Percentiles rank a stretch among this genome's conserved stretches.
Evolutionary conservation across 2,329 filamentous ascomycete genomes (phyloP).

Genomic region (Phyllosticta capitalensis): DNA sequence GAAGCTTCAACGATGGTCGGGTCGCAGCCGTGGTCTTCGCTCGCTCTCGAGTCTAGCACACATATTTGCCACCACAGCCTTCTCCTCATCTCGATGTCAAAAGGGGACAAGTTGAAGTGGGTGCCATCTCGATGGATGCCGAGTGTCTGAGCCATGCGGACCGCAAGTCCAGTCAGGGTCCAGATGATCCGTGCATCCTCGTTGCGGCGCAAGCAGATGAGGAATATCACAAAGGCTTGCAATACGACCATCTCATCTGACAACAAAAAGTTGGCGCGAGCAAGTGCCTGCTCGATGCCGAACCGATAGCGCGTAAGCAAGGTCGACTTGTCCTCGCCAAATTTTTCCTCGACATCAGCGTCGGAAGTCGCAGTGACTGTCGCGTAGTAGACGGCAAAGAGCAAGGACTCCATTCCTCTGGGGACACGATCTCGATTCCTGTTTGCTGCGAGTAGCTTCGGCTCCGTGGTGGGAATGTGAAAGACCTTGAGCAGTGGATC

Average conservation of each 20-base stretch:
- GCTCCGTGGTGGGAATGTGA: conserved; percentile 58
- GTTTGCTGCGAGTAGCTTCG: conserved; percentile 51
- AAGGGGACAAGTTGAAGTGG: conserved; percentile 47
- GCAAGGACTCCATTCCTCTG: conserved; percentile 47
- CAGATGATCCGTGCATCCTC: conserved; percentile 44
- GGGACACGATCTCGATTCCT: conserved; percentile 50
- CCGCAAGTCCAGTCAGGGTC: conserved; percentile 49
- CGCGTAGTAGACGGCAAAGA: conserved; percentile 55
- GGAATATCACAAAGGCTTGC: conserved; percentile 53
- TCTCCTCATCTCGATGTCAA: conserved; percentile 51
- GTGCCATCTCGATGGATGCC: conserved; percentile 51
- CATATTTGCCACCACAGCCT: conserved; percentile 52
- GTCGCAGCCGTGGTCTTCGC: conserved; percentile 55
- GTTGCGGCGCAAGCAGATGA: conserved; percentile 47
- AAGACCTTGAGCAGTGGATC: conserved; percentile 63
- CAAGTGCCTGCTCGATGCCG: conserved; percentile 53
- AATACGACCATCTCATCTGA: conserved; percentile 53
- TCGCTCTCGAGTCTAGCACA: conserved; percentile 50
- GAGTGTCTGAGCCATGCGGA: conserved; percentile 50
- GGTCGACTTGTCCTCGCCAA: conserved; percentile 43
- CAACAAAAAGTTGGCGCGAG: conserved; percentile 52
- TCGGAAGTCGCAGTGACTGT: conserved; percentile 43
- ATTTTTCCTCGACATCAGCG: conserved; percentile 37
- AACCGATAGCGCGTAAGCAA: conserved; percentile 50
- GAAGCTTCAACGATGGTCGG: conserved; percentile 48